Evolutionary conservation across 2,329 filamentous ascomycete species (phyloP).

Genomic region (Aspergillus pseudotamarii): DNA sequence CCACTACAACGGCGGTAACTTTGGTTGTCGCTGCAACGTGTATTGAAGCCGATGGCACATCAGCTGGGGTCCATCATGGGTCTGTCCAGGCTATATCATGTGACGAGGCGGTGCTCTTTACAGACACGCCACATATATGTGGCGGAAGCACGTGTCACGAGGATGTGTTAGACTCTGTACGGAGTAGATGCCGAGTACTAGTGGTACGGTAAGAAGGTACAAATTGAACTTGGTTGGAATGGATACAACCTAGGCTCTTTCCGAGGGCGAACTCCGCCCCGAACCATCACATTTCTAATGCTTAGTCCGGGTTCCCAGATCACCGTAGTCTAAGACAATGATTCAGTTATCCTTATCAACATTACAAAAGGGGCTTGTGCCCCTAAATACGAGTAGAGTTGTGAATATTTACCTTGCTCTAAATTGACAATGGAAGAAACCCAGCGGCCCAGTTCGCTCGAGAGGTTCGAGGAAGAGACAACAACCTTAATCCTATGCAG

Average conservation of each 20-base stretch:
- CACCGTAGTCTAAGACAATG: neutral
- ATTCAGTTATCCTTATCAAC: neutral
- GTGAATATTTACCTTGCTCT: neutral
- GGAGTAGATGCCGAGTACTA: neutral
- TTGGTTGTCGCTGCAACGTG: neutral
- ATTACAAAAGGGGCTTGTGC: neutral
- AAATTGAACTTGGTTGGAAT: neutral
- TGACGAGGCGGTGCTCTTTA: neutral
- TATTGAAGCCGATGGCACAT: neutral
- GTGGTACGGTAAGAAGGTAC: neutral
- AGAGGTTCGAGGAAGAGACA: neutral
- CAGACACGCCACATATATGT: neutral
- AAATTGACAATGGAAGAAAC: neutral
- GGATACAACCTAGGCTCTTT: neutral
- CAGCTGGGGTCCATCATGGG: neutral
- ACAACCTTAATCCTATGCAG: neutral
- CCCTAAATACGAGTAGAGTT: neutral
- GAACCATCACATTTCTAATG: neutral
- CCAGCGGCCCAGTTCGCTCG: no score
- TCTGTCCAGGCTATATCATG: neutral
- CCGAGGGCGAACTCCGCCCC: neutral
- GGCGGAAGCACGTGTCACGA: neutral
- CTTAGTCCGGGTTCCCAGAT: neutral
- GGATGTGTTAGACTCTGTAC: neutral
- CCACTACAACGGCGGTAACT: neutral